Base-by-base conservation (phyloP, 2,329 filamentous ascomycete genomes). In the Colletotrichum aenigma region DNA sequence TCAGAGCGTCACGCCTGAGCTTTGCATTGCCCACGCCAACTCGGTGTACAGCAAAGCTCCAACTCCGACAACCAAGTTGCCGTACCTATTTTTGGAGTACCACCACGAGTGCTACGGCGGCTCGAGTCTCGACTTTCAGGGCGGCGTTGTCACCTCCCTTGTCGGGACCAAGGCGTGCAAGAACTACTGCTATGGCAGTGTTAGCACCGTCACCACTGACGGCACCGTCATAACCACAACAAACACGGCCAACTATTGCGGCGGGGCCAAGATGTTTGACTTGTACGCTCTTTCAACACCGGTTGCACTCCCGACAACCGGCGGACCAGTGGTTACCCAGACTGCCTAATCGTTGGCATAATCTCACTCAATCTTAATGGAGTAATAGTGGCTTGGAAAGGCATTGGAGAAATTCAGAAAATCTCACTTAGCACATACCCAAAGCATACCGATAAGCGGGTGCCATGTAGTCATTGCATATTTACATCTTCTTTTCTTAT, bases 81-180 rank as follows among this genome's bases (percentile, higher is more conserved):
- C 78, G 13, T 83, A 82, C 58, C 73, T 81, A 6, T 82, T 79
- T 43, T 52, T 84, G 24, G 82, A 84, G 72, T 84, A 84, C 74
- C 82, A 83, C 56, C 77, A 80, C 69, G 82, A 84, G 77, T 84
- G 82, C 77, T 83, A 84, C 72, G 81, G 79, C 6, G 82, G 79
- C 7, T 79, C 74, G 18, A 76, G 32, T 7, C 76, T 79, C 56
- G 66, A 80, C 67, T 81, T 81, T 76, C 66, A 74, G 55, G 78
- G 78, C 65, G 77, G 71, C 24, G 76, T 77, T 7, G 75, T 81
- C 10, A 80, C 79, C 0, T 77, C 79, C 12, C 77, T 84, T 6
- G 76, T 80, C 7, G 83, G 82, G 28, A 77, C 76, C 3, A 79
- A 79, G 18, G 82, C 81, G 7, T 85, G 83, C 77, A 84, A 78